Evolutionary conservation across 306 rosid genomes (phyloP), one percentile per base, ranked within the genome.

Genomic region (Prunus dulcis): DNA sequence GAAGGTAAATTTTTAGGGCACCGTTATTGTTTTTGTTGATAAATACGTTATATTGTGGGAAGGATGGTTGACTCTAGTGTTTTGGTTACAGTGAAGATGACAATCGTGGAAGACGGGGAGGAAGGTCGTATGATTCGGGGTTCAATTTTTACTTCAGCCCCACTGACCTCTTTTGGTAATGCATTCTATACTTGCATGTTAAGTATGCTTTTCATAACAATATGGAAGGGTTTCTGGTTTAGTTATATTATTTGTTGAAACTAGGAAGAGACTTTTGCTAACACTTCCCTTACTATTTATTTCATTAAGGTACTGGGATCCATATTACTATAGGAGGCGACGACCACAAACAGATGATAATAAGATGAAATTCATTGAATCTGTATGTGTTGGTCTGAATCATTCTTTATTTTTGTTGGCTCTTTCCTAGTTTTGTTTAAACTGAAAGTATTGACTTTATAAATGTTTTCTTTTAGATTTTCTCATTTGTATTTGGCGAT

Each of bases 401-500:
- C 78, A 4, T 50, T 47, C 12, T 80, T 70, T 80, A 19, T 50
- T 71, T 51, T 38, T 67, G 34, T 52, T 63, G 38, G 63, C 66
- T 62, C 34, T n/a, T 43, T 47, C 22, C 60, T 43, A n/a, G 61
- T 53, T 71, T 79, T 72, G 32, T 13, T 73, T 67, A 75, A 41
- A 64, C 49, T n/a, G 10, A 50, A 75, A 71, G 47, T 61, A 28
- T 75, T 84, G 68, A 78, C 62, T 79, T 53, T 78, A 43, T 69
- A 14, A 19, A 61, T 73, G 55, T 53, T 85, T 32, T 84, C 23
- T 55, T 80, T 50, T 69, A 96, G 99, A 92, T 91, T 67, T 96
- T 96, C 87, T 96, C 99, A 75, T 89, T 92, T 78, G 99, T 96
- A 45, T 96, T 96, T 81, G 99, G 99, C 75, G 99, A 96, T 60